phyloP scores from a whole-genome alignment of 202 grass and related monocot species.

The Brachypodium distachyon region DNA sequence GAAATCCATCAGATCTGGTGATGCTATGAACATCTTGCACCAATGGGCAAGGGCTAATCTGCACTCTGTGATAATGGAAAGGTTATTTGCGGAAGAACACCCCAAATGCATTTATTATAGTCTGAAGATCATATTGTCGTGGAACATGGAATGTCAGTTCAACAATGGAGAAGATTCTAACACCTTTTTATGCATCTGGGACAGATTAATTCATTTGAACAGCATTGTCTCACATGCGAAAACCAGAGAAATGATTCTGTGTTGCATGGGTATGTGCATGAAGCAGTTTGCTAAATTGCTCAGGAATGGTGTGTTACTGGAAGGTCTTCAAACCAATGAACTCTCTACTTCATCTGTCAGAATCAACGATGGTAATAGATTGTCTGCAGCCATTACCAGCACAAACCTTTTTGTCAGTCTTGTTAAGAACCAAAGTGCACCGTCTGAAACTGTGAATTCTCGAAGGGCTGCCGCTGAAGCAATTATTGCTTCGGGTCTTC shows the following conservation, averaged over 20 bases:
- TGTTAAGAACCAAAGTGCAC: conserved; percentile 57
- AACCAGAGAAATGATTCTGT: conserved; percentile 72
- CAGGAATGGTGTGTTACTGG: conserved; percentile 23
- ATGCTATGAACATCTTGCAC: conserved; percentile 38
- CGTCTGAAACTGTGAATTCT: conserved; percentile 74
- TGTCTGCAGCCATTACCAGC: conserved; percentile 32
- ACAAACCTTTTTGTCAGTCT: conserved; percentile 56
- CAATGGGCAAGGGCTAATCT: conserved; percentile 65
- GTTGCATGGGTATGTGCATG: conserved; percentile 89
- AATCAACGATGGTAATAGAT: conserved; percentile 23
- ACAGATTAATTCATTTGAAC: conserved; percentile 75
- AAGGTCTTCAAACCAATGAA: conserved; percentile 21
- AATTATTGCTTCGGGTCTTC: conserved; percentile 72
- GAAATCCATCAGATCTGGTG: conserved; percentile 38
- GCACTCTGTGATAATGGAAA: conserved; percentile 44
- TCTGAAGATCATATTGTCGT: conserved; percentile 80
- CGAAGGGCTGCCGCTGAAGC: conserved; percentile 63
- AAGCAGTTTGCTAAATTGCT: conserved; percentile 59
- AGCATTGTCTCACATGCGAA: conserved; percentile 51
- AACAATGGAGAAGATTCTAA: conserved; percentile 38
- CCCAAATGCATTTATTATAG: conserved; percentile 85
- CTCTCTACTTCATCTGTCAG: conserved; percentile 16
- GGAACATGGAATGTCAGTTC: conserved; percentile 49
- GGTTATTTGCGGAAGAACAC: conserved; percentile 66
- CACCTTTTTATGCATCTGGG: conserved; percentile 59